Base-by-base conservation (phyloP, 192 early-diverging fungal species). In the Dissophora ornata region DNA sequence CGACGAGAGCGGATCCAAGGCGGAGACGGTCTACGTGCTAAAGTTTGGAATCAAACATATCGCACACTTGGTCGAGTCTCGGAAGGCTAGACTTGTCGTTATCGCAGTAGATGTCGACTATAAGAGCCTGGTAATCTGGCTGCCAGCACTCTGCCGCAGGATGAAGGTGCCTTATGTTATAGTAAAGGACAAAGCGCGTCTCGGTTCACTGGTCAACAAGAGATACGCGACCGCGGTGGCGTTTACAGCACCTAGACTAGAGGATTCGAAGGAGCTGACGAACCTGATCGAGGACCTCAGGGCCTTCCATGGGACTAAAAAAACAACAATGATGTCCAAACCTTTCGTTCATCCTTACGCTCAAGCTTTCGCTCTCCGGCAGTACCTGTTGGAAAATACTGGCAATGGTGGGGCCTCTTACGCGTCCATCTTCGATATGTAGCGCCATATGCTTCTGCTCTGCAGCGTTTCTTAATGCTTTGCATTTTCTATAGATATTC, bases 31-130 rank as follows among this genome's bases (percentile, higher is more conserved):
- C 48, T 80, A 89, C 67, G 79, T 93, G 54, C 90, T 99, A 86
- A 97, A 98, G 92, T 91, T 93, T 85, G 97, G 96, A 82, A 96
- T 99, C 84, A 97, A 97, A 88, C 96, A 98, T 86, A 90, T 98
- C 74, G 93, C 93, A 67, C 92, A 90, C 56, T 86, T 99, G 28
- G 84, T 98, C 57, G 95, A 97, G 85, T 84, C 90, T 83, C 96
- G 97, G 91, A 95, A 94, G 90, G 95, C 96, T 64, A 83, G 89
- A 82, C 86, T 99, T 48, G 94, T 99, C 38, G 87, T 98, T 67
- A 97, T 98, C 87, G 96, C 96, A 60, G 86, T 95, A 79, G 96
- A 98, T 81, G 94, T 96, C 69, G 94, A 98, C 82, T 94, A 96
- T 49, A 93, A 95, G 81, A 95, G 98, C 84, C 79, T 97, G 46